phyloP scores from a whole-genome alignment of 768 basidiomycete species.

The Phanerochaete carnosa region DNA sequence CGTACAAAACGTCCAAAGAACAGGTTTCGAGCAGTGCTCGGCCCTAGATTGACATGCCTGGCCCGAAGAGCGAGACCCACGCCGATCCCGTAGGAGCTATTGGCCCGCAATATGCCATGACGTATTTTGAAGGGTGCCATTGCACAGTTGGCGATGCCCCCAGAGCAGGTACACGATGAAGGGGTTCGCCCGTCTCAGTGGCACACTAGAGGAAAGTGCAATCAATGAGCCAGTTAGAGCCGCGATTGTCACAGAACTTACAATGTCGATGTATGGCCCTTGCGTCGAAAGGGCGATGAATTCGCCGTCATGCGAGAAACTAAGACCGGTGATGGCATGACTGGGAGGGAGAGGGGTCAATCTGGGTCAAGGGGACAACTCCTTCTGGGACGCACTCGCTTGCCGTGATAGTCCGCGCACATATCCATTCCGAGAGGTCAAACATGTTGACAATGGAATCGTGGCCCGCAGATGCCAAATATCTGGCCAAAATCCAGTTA shows the following conservation, averaged over 20 bases:
- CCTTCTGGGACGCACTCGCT: slow-evolving; percentile 62
- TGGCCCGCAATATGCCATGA: slow-evolving; percentile 77
- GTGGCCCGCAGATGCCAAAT: slow-evolving; percentile 75
- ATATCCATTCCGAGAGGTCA: slow-evolving; percentile 79
- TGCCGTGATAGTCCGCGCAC: slow-evolving; percentile 66
- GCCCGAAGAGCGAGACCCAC: slow-evolving; percentile 71
- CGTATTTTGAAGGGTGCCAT: slow-evolving; percentile 81
- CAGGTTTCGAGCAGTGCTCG: no score
- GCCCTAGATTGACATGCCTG: slow-evolving; percentile 17
- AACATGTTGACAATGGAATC: slow-evolving; percentile 85
- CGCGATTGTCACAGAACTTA: slow-evolving; percentile 32
- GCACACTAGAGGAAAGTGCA: slow-evolving; percentile 55
- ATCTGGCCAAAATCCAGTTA: slow-evolving; percentile 35
- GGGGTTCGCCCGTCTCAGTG: slow-evolving; percentile 68
- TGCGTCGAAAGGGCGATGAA: slow-evolving; percentile 74
- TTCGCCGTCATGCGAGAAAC: slow-evolving; percentile 83
- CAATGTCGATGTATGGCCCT: slow-evolving; percentile 75
- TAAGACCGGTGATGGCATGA: slow-evolving; percentile 66
- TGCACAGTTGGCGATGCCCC: slow-evolving; percentile 72
- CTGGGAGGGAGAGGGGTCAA: slow-evolving; percentile 31
- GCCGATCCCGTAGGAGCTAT: slow-evolving; percentile 49
- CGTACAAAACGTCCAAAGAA: no score
- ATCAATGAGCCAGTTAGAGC: not conserved
- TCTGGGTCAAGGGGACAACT: not conserved
- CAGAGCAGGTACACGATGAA: slow-evolving; percentile 74